Base-by-base conservation (phyloP, 345 rosid species). In the Heritiera littoralis region DNA sequence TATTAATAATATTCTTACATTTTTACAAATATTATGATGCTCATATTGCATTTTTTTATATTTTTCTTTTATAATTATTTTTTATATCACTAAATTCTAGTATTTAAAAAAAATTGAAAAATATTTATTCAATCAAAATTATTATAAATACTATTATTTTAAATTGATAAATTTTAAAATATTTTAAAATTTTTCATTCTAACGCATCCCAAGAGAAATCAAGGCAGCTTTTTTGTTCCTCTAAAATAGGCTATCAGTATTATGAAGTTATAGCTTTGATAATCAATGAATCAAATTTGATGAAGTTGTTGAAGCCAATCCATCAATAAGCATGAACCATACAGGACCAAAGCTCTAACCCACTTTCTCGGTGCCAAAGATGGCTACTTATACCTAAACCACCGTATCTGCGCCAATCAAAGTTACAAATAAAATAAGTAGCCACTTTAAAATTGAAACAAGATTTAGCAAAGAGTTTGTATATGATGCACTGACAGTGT, bases 171-270 rank as follows among this genome's bases (percentile, higher is more conserved):
- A 23, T 23, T 23, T 23, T 23, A 23, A 23, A 23, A 23, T 23
- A 23, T 23, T 23, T 23, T 23, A 23, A 23, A 23, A 23, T 0
- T 23, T 23, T 23, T 0, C 28, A 23, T 23, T 23, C 28, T 23
- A 23, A 23, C 28, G 28, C 28, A 23, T 23, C 28, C 28, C 28
- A 23, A 23, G 88, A 13, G 92, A 89, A 65, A 84, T 78, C 84
- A 89, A 87, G 4, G 81, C 89, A 2, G 74, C 72, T 40, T 82
- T 80, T 17, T 61, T 69, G n/a, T 86, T 87, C 45, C 88, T 87
- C 1, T 46, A 81, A 89, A 87, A 79, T 87, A 89, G 5, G 64
- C 58, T 0, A 86, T 38, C 7, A 86, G 82, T 83, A 87, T 23
- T 18, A 0, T 1, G 87, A 90, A 70, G 85, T 83, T 38, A 85